A percentile compares a stretch with the other conserved stretches of the same genome.
Evolutionary conservation across 2,329 filamentous ascomycete genomes (phyloP).

Genomic region (Phialocephala subalpina): DNA sequence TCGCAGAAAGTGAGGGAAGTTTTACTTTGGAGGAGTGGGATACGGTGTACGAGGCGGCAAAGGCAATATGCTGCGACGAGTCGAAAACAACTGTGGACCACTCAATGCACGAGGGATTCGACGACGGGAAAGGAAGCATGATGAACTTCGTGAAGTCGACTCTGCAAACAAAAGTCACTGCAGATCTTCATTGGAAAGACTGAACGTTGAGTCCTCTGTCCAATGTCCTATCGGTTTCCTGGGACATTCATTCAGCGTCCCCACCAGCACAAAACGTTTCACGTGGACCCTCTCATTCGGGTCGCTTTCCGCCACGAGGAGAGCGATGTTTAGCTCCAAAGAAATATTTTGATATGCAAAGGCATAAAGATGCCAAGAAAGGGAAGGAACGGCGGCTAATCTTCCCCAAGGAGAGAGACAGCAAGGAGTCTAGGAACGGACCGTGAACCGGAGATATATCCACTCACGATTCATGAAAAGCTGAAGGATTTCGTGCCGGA

Average conservation of each 20-base stretch:
- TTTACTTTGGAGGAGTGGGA: constrained; percentile 84
- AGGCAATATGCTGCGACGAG: constrained; percentile 66
- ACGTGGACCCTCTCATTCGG: constrained; percentile 5
- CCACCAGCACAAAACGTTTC: constrained; percentile 13
- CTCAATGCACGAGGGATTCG: constrained; percentile 46
- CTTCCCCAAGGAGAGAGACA: constrained; percentile 8
- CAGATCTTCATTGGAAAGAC: constrained; percentile 64
- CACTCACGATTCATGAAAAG: constrained; percentile 22
- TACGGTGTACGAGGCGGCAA: constrained; percentile 69
- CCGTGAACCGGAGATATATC: constrained; percentile 16
- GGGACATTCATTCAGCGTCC: constrained; percentile 16
- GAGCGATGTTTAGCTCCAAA: neutral
- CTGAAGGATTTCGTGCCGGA: constrained; percentile 23
- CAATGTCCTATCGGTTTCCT: constrained; percentile 21
- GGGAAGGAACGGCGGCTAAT: constrained; percentile 20
- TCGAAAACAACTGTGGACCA: constrained; percentile 39
- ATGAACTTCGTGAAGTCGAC: constrained; percentile 68
- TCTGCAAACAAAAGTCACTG: constrained; percentile 63
- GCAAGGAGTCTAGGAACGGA: constrained; percentile 28
- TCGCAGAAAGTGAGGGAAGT: constrained; percentile 82
- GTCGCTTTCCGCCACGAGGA: constrained; percentile 16
- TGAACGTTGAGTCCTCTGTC: constrained; percentile 31
- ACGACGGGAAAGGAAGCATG: constrained; percentile 55
- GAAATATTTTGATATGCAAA: constrained; percentile 20
- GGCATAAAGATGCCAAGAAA: constrained; percentile 36